Conservation (phyloP, 768 basidiomycete genomes). For the Amanita thiersii region DNA sequence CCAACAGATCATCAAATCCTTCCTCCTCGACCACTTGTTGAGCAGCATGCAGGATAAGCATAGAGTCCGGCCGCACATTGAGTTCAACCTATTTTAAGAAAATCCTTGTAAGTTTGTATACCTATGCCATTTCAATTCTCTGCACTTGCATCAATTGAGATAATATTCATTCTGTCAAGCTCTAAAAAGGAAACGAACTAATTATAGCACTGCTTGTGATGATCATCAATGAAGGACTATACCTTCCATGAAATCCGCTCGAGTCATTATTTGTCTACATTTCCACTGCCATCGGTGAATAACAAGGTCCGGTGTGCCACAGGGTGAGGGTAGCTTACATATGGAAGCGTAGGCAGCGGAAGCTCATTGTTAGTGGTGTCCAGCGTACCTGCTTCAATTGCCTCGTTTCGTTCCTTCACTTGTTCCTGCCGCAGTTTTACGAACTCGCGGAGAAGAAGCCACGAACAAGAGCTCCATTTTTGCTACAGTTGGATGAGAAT, state of each 20-base stretch:
- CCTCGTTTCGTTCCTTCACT: slow-evolving; percentile 32
- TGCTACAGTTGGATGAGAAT: slow-evolving; percentile 30
- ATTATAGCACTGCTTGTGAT: background rate
- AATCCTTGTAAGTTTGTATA: too few relatives aligned
- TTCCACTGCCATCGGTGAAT: too few relatives aligned
- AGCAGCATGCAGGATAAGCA: slow-evolving; percentile 68
- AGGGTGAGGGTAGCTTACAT: too few relatives aligned
- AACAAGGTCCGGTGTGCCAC: slow-evolving; percentile 3
- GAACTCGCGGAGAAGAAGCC: slow-evolving; percentile 70
- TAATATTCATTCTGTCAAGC: slow-evolving; percentile 63
- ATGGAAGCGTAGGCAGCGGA: slow-evolving; percentile 56
- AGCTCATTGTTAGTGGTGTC: slow-evolving; percentile 30
- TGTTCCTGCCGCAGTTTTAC: slow-evolving; percentile 51
- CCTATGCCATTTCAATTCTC: background rate
- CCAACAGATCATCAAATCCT: slow-evolving; percentile 72
- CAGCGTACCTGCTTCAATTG: slow-evolving; percentile 25
- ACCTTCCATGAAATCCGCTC: slow-evolving; percentile 79
- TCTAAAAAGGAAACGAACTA: slow-evolving; percentile 24
- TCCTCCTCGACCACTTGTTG: slow-evolving; percentile 62
- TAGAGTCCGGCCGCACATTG: slow-evolving; percentile 74
- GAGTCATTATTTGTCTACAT: slow-evolving; percentile 76
- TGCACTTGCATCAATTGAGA: slow-evolving; percentile 67
- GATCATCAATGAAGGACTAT: background rate
- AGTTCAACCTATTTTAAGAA: slow-evolving; percentile 49
- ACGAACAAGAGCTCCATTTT: slow-evolving; percentile 80